phyloP scores from a whole-genome alignment of 1,139 yeast species.

The Torulaspora globosa region DNA sequence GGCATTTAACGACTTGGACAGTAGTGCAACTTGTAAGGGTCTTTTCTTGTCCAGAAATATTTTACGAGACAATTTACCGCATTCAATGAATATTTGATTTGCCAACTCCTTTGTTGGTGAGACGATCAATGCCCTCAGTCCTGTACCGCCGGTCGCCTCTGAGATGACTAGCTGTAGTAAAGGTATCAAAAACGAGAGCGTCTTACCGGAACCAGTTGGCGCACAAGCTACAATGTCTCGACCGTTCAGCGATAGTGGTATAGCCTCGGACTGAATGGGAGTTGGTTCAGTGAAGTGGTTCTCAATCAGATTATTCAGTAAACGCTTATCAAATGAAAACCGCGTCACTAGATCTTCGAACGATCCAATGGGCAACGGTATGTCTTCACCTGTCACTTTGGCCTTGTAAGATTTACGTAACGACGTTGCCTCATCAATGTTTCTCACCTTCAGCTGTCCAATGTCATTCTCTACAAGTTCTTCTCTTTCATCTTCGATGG shows the following conservation, averaged over 20 bases:
- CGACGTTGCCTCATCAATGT: constrained; percentile 52
- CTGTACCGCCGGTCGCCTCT: constrained; percentile 35
- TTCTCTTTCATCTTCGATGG: constrained; percentile 27
- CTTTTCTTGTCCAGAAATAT: constrained; percentile 40
- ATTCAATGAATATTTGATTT: constrained; percentile 72
- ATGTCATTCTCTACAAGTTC: constrained; percentile 32
- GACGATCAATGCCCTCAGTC: constrained; percentile 70
- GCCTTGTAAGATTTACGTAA: constrained; percentile 55
- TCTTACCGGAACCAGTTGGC: constrained; percentile 92
- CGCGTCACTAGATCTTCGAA: constrained; percentile 73
- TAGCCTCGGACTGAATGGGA: constrained; percentile 82
- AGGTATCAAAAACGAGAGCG: constrained; percentile 83
- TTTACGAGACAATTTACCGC: constrained; percentile 51
- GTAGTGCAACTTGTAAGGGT: constrained; percentile 58
- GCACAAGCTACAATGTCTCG: constrained; percentile 85
- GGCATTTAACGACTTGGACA: constrained; percentile 72
- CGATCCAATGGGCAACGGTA: constrained; percentile 84
- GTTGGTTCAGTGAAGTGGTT: constrained; percentile 83
- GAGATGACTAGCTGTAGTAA: constrained; percentile 54
- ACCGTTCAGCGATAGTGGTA: constrained; percentile 60
- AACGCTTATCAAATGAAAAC: constrained; percentile 58
- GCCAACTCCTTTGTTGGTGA: constrained; percentile 95
- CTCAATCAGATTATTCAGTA: constrained; percentile 61
- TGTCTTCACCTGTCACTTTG: constrained; percentile 70
- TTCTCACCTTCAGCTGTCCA: constrained; percentile 47